Percentiles rank a stretch among this genome's conserved stretches.
Evolutionary conservation across 2,329 filamentous ascomycete genomes (phyloP).

Genomic region (Ophiostoma australiae): DNA sequence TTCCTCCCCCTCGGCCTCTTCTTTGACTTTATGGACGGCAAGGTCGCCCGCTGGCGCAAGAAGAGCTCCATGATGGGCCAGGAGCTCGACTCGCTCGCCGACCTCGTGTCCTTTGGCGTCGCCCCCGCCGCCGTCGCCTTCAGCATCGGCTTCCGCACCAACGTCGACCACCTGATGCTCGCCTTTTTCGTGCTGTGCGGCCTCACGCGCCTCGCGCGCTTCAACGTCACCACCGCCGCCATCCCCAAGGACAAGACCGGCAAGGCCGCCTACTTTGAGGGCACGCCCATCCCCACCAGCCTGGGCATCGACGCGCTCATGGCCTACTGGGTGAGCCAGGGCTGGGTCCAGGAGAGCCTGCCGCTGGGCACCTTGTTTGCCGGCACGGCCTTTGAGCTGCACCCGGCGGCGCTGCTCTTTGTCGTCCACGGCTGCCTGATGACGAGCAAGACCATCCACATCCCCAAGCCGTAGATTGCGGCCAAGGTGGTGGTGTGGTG

Average conservation of each 20-base stretch:
- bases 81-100: conserved; percentile 91
- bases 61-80: conserved; percentile 98
- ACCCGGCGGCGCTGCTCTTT: conserved; percentile 77
- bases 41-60: conserved; percentile 90
- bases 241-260: conserved; percentile 88
- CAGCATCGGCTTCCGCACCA: conserved; percentile 78
- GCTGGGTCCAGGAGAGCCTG: conserved; percentile 73
- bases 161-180: conserved; percentile 72
- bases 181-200: conserved; percentile 92
- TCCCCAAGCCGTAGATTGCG: conserved; percentile 68
- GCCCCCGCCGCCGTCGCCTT: conserved; percentile 84
- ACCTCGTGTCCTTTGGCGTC: conserved; percentile 93
- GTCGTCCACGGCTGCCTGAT: conserved; percentile 86
- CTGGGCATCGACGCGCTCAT: conserved; percentile 75
- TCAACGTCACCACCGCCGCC: conserved; percentile 89
- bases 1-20: conserved; percentile 92
- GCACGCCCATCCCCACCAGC: conserved; percentile 90
- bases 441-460: conserved; percentile 90
- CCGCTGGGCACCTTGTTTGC: conserved; percentile 66
- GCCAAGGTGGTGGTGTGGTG: not conserved
- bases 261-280: conserved; percentile 94
- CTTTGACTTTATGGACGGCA: conserved; percentile 97
- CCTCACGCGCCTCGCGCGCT: conserved; percentile 85
- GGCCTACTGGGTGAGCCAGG: conserved; percentile 80
- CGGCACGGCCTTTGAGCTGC: conserved; percentile 71